Base-by-base conservation (phyloP, 2,329 filamentous ascomycete genomes). In the Pestalotiopsis fici region DNA sequence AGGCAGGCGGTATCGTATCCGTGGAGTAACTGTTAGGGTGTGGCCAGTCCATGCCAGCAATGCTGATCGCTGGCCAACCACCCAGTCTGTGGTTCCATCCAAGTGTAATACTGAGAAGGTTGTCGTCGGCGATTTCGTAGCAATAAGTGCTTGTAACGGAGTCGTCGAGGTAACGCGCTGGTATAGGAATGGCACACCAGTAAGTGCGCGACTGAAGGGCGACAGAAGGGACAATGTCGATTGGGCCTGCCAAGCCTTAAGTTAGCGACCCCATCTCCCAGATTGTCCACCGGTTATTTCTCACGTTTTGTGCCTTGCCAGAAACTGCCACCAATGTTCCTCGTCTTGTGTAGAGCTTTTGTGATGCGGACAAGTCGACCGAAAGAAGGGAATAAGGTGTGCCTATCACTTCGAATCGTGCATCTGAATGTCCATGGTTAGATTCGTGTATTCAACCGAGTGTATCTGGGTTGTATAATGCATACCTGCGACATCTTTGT, bases 21-120 rank as follows among this genome's bases (percentile, higher is more conserved):
- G 91, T 2, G 95, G 93, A 43, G 89, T 90, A 57, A 96, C 86
- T 18, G 86, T 85, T 65, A 99, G 85, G 0, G 93, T 94, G 78
- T 97, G 93, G 31, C 96, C 96, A 0, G 95, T 97, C 96, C 96
- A 99, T 65, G 96, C 96, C n/a, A 98, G 85, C 65, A 99, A 85
- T 1, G 94, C 94, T 71, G 93, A 91, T 69, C 93, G 88, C 78
- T 98, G 95, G 6, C 93, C 88, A 9, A 99, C 84, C 85, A 97
- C 93, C 95, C 96, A 99, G 81, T 99, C 96, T 67, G 94, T 91
- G 4, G 94, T 94, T 67, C 96, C 96, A 82, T 99, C 94, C 63
- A 99, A 88, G 77, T 95, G 92, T 28, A 99, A 86, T 7, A 97
- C 89, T 13, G 93, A 90, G 73, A 99, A 95, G 5, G 94, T 95